Percentiles rank a stretch among this genome's conserved stretches.
These are phyloP conservation scores for Beta corolliflora DNA, from an alignment of 179 eudicot species.

Conservation along the genomic window DNA sequence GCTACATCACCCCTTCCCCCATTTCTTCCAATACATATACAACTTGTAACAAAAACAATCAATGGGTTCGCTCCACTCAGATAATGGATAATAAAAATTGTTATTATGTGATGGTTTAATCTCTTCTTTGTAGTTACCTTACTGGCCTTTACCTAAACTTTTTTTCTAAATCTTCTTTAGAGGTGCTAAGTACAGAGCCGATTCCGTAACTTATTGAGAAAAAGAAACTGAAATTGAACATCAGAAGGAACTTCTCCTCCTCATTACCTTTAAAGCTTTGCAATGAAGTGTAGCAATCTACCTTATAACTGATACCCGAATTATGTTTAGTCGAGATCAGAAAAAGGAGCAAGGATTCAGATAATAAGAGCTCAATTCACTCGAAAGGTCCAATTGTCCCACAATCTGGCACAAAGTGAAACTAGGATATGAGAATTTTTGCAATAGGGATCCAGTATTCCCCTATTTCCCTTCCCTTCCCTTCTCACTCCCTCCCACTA, in stretches of 20 bases:
- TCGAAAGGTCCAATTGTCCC: background rate
- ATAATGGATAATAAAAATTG: too few species aligned
- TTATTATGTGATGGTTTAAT: too few species aligned
- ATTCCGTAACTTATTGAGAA: too few species aligned
- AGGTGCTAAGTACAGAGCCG: background rate
- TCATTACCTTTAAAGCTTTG: too few species aligned
- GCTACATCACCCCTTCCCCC: too few species aligned
- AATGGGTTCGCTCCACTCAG: too few species aligned
- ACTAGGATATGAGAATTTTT: background rate
- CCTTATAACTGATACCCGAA: constrained; percentile 1
- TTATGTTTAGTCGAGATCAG: background rate
- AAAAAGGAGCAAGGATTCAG: background rate
- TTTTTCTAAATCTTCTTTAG: background rate
- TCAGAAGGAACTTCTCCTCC: too few species aligned
- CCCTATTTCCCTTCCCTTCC: background rate
- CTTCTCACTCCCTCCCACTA: background rate
- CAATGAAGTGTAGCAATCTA: background rate
- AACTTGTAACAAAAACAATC: background rate
- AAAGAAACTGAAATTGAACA: too few species aligned
- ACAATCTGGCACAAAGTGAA: too few species aligned
- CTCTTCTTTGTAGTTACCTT: too few species aligned
- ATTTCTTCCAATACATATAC: background rate
- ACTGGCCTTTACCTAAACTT: too few species aligned
- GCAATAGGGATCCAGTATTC: background rate
- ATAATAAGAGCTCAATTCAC: background rate